Percentiles rank a stretch among this genome's conserved stretches.
These are phyloP conservation scores for Yarrowia sp. DNA, from an alignment of 805 yeast genomes.

Conservation along the genomic window DNA sequence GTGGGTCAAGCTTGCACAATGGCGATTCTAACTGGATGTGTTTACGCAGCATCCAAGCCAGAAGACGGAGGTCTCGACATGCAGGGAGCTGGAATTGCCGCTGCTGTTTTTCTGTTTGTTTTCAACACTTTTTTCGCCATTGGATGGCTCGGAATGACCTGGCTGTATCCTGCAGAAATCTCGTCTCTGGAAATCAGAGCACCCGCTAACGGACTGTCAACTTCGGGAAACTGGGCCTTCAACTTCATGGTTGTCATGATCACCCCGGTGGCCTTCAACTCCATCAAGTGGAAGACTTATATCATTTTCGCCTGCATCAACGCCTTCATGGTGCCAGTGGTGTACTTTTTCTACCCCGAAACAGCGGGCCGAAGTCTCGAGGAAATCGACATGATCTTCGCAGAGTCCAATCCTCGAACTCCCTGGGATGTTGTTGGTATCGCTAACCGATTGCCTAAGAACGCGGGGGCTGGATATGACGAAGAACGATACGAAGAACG, in stretches of 20 bases:
- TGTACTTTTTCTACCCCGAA: constrained; percentile 18
- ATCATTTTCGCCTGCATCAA: constrained; percentile 21
- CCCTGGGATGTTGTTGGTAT: constrained; percentile 46
- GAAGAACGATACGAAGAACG: neutral
- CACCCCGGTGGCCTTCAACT: constrained; percentile 21
- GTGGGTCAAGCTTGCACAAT: constrained; percentile 49
- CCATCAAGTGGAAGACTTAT: constrained; percentile 9
- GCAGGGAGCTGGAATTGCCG: neutral
- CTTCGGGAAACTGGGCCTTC: constrained; percentile 11
- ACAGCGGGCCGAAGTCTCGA: constrained; percentile 10
- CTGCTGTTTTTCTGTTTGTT: constrained; percentile 6
- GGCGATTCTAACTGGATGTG: constrained; percentile 29
- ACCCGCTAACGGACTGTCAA: constrained; percentile 4
- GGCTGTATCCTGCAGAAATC: constrained; percentile 21
- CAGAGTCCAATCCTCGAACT: constrained; percentile 36
- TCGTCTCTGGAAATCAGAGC: constrained; percentile 5
- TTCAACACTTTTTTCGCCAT: constrained; percentile 19
- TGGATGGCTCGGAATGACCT: constrained; percentile 12
- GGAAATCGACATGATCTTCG: constrained; percentile 14
- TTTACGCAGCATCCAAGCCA: constrained; percentile 1
- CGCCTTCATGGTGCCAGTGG: constrained; percentile 14
- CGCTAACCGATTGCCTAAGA: constrained; percentile 37
- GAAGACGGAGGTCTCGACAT: constrained; percentile 12
- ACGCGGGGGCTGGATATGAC: neutral
- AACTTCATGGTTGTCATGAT: constrained; percentile 15